A percentile compares a stretch with the other conserved stretches of the same genome.
Evolutionary conservation across 2,329 filamentous ascomycete species (phyloP).

Genomic region (Phialophora tarda): DNA sequence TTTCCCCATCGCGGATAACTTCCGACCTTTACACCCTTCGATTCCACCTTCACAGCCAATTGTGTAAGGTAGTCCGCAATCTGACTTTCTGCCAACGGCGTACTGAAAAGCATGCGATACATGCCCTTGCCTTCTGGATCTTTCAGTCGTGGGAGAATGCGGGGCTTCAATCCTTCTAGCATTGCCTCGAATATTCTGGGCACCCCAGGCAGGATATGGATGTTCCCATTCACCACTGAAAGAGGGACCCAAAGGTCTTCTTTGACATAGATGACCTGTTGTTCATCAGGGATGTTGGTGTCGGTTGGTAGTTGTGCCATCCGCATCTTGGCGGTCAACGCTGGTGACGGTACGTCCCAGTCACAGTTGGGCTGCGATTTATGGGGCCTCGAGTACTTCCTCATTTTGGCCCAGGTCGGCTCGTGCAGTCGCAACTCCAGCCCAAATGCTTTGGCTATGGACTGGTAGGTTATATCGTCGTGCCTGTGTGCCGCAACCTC

Average conservation of each 20-base stretch:
- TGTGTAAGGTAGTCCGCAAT: conserved; percentile 83
- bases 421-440: conserved; percentile 78
- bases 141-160: conserved; percentile 70
- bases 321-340: conserved; percentile 78
- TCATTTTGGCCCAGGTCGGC: conserved; percentile 81
- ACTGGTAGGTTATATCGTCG: conserved; percentile 96
- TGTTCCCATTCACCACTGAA: conserved; percentile 84
- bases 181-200: conserved; percentile 82
- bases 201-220: conserved; percentile 91
- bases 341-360: conserved; percentile 82
- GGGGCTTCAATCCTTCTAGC: conserved; percentile 75
- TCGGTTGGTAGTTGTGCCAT: conserved; percentile 91
- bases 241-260: conserved; percentile 92
- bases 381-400: conserved; percentile 74
- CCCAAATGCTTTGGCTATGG: conserved; percentile 86
- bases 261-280: conserved; percentile 78
- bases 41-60: conserved; percentile 73
- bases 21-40: conserved; percentile 85
- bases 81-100: conserved; percentile 82
- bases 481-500: conserved; percentile 63
- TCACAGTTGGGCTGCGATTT: conserved; percentile 75
- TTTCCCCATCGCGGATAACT: conserved; percentile 94
- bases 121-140: conserved; percentile 84
- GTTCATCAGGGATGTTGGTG: conserved; percentile 64
- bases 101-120: conserved; percentile 79